phyloP scores from a whole-genome alignment of 148 eudicot species.

The Gaultheria prostrata region DNA sequence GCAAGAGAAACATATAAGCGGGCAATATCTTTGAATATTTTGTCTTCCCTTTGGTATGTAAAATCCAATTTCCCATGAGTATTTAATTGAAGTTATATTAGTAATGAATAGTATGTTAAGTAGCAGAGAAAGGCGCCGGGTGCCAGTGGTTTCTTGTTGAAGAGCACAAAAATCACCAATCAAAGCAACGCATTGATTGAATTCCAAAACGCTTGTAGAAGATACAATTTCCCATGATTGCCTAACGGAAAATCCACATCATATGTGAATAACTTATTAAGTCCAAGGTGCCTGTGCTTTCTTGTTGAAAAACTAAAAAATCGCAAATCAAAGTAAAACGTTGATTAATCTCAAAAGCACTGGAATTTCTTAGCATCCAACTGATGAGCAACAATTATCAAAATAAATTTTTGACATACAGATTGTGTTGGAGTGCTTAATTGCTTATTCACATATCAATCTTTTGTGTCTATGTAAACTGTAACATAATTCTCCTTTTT shows the following conservation, averaged over 20 bases:
- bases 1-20: background rate
- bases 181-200: background rate
- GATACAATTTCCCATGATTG: background rate
- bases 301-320: background rate
- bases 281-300: background rate
- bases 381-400: background rate
- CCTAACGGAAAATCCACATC: background rate
- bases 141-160: background rate
- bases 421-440: background rate
- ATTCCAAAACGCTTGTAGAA: background rate
- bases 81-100: background rate
- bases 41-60: background rate
- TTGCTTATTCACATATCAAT: background rate
- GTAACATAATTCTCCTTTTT: background rate
- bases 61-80: background rate
- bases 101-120: background rate
- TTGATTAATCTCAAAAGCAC: slow-evolving; percentile 1
- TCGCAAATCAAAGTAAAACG: background rate
- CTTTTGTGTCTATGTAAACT: background rate
- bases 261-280: background rate
- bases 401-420: background rate
- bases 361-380: background rate
- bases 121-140: background rate
- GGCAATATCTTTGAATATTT: background rate
- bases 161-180: background rate